A percentile compares a stretch with the other conserved stretches of the same genome.
These are phyloP conservation scores for Neofusicoccum sp. DNA, from an alignment of 2,329 filamentous ascomycete genomes.

Conservation along the genomic window DNA sequence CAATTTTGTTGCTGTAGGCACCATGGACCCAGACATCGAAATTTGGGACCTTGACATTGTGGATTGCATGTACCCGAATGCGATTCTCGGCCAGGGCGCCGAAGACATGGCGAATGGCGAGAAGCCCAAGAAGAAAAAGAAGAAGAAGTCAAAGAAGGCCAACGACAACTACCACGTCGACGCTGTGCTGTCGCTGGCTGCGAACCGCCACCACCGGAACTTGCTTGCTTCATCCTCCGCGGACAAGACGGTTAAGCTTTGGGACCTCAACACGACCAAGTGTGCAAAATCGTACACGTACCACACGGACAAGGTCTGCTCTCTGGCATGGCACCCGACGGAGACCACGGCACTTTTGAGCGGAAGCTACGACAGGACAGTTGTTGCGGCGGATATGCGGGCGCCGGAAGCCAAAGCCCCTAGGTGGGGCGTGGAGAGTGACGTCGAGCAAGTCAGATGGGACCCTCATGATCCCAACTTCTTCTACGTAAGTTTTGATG, in stretches of 20 bases:
- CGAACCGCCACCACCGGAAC: slow-evolving; percentile 92
- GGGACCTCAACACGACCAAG: slow-evolving; percentile 89
- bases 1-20: slow-evolving; percentile 94
- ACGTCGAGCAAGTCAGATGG: slow-evolving; percentile 92
- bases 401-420: slow-evolving; percentile 80
- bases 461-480: slow-evolving; percentile 89
- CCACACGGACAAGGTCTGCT: slow-evolving; percentile 98
- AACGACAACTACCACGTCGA: slow-evolving; percentile 95
- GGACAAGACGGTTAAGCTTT: slow-evolving; percentile 96
- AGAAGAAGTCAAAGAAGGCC: slow-evolving; percentile 84
- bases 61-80: slow-evolving; percentile 97
- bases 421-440: slow-evolving; percentile 91
- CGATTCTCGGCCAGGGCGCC: slow-evolving; percentile 76
- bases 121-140: slow-evolving; percentile 80
- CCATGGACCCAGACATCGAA: slow-evolving; percentile 98
- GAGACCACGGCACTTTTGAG: slow-evolving; percentile 88
- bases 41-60: slow-evolving; percentile 96
- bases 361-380: slow-evolving; percentile 91
- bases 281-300: slow-evolving; percentile 95
- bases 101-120: slow-evolving; percentile 55
- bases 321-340: slow-evolving; percentile 86
- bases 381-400: slow-evolving; percentile 95
- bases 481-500: slow-evolving; percentile 70
- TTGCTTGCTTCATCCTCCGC: slow-evolving; percentile 92
- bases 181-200: slow-evolving; percentile 85